Evolutionary conservation across 495 filamentous ascomycete species (phyloP).

Genomic region (Talaromyces nanjingensis): DNA sequence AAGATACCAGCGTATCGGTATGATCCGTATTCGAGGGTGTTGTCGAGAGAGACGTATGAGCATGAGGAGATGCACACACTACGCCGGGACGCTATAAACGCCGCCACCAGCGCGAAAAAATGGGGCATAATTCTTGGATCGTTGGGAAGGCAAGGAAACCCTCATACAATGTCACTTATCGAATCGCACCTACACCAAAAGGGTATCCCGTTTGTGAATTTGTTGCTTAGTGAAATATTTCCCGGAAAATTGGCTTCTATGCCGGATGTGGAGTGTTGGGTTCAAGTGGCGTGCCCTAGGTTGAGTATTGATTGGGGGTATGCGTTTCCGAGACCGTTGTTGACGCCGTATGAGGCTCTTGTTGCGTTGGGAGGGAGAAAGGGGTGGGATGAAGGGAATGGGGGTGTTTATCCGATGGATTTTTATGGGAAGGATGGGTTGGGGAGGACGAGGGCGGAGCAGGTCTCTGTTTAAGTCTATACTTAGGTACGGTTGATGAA

Average conservation of each 20-base stretch:
- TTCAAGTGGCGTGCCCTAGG: constrained; percentile 91
- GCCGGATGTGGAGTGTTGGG: constrained; percentile 91
- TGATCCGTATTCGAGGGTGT: constrained; percentile 87
- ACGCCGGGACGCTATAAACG: constrained; percentile 65
- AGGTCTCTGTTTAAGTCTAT: constrained; percentile 22
- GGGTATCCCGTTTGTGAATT: constrained; percentile 70
- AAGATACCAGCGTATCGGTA: constrained; percentile 86
- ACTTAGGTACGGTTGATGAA: too few relatives aligned
- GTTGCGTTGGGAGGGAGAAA: constrained; percentile 73
- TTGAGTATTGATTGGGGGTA: constrained; percentile 99
- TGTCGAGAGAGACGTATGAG: constrained; percentile 84
- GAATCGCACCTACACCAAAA: constrained; percentile 62
- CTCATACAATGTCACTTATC: constrained; percentile 81
- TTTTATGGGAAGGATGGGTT: constrained; percentile 92
- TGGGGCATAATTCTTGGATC: constrained; percentile 95
- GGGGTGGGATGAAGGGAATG: constrained; percentile 62
- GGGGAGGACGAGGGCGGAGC: constrained; percentile 62
- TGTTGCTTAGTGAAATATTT: constrained; percentile 90
- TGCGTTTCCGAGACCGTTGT: constrained; percentile 78
- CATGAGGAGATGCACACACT: constrained; percentile 84
- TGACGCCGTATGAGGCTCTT: constrained; percentile 93
- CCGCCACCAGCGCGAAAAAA: constrained; percentile 66
- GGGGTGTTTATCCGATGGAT: constrained; percentile 92
- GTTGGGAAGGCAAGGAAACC: constrained; percentile 90
- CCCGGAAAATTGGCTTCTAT: constrained; percentile 90